These are phyloP conservation scores for Deinandra increscens DNA, from an alignment of 129 eudicot genomes.

Conservation along the genomic window DNA sequence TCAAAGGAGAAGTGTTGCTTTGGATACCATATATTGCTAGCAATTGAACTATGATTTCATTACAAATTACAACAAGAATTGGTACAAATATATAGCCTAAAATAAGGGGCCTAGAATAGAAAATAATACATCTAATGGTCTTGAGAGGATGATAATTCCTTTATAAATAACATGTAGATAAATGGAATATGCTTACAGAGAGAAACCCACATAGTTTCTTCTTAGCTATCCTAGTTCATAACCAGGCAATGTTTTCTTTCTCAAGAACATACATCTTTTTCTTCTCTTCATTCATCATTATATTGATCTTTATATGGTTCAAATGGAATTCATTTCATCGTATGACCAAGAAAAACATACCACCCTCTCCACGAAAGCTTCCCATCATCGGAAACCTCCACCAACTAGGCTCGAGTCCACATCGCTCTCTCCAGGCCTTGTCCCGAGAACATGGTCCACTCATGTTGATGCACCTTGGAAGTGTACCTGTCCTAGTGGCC, in stretches of 20 bases:
- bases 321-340: constrained; percentile 19
- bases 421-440: constrained; percentile 35
- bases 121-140: too few species aligned
- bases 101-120: too few species aligned
- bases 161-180: too few species aligned
- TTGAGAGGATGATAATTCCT: too few species aligned
- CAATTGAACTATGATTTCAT: too few species aligned
- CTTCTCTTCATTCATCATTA: background rate
- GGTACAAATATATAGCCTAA: too few species aligned
- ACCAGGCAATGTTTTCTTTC: constrained; percentile 19
- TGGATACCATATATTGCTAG: too few species aligned
- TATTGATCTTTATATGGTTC: background rate
- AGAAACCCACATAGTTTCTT: background rate
- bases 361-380: constrained; percentile 51
- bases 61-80: too few species aligned
- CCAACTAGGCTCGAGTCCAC: constrained; percentile 41
- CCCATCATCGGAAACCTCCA: constrained; percentile 59
- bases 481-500: constrained; percentile 36
- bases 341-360: constrained; percentile 15
- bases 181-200: background rate
- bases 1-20: too few species aligned
- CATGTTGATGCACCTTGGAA: constrained; percentile 49
- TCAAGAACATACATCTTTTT: background rate
- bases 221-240: background rate
- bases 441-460: constrained; percentile 43